A percentile compares a stretch with the other conserved stretches of the same genome.
These are phyloP conservation scores for Talaromyces sp. DNA, from an alignment of 2,329 filamentous ascomycete genomes.

Conservation along the genomic window DNA sequence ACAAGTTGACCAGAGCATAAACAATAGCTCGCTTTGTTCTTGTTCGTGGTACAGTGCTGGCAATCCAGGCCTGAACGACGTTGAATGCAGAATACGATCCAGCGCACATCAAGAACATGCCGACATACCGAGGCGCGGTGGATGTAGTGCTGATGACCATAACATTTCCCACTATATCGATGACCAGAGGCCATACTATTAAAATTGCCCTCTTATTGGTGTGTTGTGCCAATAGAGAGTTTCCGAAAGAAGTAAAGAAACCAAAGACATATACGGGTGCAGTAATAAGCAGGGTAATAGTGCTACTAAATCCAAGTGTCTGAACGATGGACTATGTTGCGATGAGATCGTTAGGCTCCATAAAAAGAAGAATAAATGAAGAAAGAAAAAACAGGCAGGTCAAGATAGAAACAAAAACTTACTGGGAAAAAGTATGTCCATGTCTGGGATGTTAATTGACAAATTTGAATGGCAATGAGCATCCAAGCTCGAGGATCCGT, in stretches of 20 bases:
- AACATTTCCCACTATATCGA: constrained; percentile 24
- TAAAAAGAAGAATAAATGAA: too few species aligned
- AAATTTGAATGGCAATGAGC: constrained; percentile 20
- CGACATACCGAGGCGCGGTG: constrained; percentile 19
- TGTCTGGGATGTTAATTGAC: constrained; percentile 12
- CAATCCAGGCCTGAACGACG: constrained; percentile 25
- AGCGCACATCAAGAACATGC: constrained; percentile 26
- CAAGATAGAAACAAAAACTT: too few species aligned
- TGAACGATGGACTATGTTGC: constrained; percentile 17
- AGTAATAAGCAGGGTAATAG: constrained; percentile 22
- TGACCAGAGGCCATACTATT: constrained; percentile 20
- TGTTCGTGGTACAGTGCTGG: constrained; percentile 25
- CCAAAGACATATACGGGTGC: constrained; percentile 25
- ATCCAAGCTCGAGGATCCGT: constrained; percentile 21
- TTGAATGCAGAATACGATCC: constrained; percentile 25
- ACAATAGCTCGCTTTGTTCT: constrained; percentile 24
- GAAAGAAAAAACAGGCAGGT: too few species aligned
- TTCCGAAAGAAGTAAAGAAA: constrained; percentile 38
- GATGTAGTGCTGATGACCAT: constrained; percentile 18
- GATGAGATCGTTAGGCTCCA: neutral
- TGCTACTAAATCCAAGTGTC: constrained; percentile 21
- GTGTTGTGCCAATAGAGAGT: constrained; percentile 31
- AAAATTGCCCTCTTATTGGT: constrained; percentile 16
- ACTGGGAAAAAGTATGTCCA: constrained; percentile 43
- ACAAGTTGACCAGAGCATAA: constrained; percentile 24